Conservation (phyloP, 1,284 basidiomycete species). For the Amylostereum areolatum region DNA sequence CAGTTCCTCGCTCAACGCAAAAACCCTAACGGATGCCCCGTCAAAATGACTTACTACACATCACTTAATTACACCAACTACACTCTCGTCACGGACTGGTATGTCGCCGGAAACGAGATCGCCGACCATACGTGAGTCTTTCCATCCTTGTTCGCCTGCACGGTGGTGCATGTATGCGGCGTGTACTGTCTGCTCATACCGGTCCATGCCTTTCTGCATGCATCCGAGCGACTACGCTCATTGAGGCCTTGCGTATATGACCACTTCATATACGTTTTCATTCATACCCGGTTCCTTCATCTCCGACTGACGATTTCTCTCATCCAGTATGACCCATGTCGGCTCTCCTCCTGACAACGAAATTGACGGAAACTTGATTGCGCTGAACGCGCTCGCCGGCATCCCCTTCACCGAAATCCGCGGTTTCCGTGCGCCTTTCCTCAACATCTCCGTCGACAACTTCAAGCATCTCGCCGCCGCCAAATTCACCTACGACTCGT, state of each 20-base stretch:
- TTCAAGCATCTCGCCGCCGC: conserved; percentile 50
- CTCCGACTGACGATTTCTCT: conserved; percentile 6
- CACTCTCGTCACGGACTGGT: conserved; percentile 80
- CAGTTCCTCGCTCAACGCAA: conserved; percentile 72
- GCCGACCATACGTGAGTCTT: conserved; percentile 73
- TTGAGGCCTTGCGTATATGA: too few species aligned
- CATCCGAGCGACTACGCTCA: too few species aligned
- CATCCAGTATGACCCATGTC: conserved; percentile 73
- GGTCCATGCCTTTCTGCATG: too few species aligned
- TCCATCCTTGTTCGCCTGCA: neutral
- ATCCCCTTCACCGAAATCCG: conserved; percentile 65
- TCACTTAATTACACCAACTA: conserved; percentile 76
- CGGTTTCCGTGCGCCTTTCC: conserved; percentile 78
- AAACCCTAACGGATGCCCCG: conserved; percentile 79
- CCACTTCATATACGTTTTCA: too few species aligned
- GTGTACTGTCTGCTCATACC: too few species aligned
- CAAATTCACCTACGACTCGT: conserved; percentile 75
- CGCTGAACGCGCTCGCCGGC: conserved; percentile 74
- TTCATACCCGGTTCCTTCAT: conserved; percentile 5
- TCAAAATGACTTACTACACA: conserved; percentile 73
- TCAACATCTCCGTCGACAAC: conserved; percentile 64
- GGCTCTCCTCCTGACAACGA: conserved; percentile 56
- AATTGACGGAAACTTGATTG: conserved; percentile 76
- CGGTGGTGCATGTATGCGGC: neutral
- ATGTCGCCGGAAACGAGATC: conserved; percentile 79